Evolutionary conservation across 2,329 filamentous ascomycete genomes (phyloP), one percentile per base, ranked within the genome.

Genomic region (Tolypocladium tropicale): DNA sequence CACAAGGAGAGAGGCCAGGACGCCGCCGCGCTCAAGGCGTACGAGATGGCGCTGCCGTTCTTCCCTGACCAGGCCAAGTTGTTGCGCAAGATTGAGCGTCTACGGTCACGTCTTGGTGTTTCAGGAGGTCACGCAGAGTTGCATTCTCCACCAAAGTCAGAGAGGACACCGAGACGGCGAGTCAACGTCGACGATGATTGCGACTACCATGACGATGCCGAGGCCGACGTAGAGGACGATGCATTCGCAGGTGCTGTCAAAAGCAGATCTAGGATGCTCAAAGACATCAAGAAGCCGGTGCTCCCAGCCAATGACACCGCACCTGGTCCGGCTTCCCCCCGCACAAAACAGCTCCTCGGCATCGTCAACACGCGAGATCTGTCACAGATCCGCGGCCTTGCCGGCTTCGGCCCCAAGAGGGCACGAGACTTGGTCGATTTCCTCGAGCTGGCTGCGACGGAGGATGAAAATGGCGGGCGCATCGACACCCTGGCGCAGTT

Each of bases 51-150:
- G 0, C 73, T 90, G 54, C 88, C 89, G 0, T 94, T 84, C 71
- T 97, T 97, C 64, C 92, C 92, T 0, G 85, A 84, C 1, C 94
- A 96, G 67, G 79, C 84, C 52, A 96, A 93, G 72, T 76, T 91
- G 34, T 63, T 85, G 34, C 77, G 81, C 65, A 89, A 90, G 74
- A 89, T 90, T 60, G 78, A 84, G 53, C 79, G 79, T 60, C 66
- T 90, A 56, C 76, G 76, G 62, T 72, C 75, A 1, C 79, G 82
- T 61, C 68, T 89, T 56, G 68, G 72, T 12, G 51, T 66, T 23
- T 58, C 61, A 6, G 55, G 57, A 11, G 58, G 50, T 33, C 60
- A 62, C 21, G 59, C 57, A 30, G 56, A 56, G 33, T 57, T 23
- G 12, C 52, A 39, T 11, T 18, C n/a, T 23, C 28, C 50, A 14